Evolutionary conservation across 2,329 filamentous ascomycete genomes (phyloP), one percentile per base, ranked within the genome.

Genomic region (Paramyrothecium sp.): DNA sequence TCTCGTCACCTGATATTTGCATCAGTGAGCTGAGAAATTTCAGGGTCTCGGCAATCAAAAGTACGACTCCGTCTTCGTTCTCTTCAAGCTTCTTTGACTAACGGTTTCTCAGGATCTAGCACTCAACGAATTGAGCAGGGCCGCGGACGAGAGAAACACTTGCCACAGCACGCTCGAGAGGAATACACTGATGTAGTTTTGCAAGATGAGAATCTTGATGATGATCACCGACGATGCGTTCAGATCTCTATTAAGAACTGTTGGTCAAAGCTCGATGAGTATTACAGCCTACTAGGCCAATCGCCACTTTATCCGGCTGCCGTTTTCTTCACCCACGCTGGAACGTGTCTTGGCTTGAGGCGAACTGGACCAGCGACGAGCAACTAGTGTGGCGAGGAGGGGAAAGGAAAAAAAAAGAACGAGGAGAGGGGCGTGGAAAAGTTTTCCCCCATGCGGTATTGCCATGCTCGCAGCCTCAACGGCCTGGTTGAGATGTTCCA

Each of bases 291-390:
- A 22, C 48, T 50, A 23, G 48, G 48, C 30, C 20, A 50, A 50
- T 50, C 20, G 48, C 48, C 48, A 50, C 48, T 50, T 11, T 50
- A 50, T 50, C 48, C 48, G 48, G 48, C 48, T 50, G 48, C 48
- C 20, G 20, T 50, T 50, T 50, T 50, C 48, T 50, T 50, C 48
- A 48, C 48, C 48, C 20, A 22, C 48, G 48, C 48, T 50, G 48
- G 48, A 50, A 50, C 48, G 48, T 50, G 48, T 50, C 48, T 50
- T 50, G 48, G 48, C 48, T 50, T 50, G 20, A 50, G 48, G 48
- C 48, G 48, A 50, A 50, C 48, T 50, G 48, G 48, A 50, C 48
- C 30, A 50, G 11, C 48, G 20, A 50, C 48, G 48, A 50, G 48
- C 48, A 50, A 50, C 48, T 50, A 50, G 48, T 50, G 20, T 50